Conservation (phyloP, 2,329 filamentous ascomycete species). For the Cyclaneusma minus region DNA sequence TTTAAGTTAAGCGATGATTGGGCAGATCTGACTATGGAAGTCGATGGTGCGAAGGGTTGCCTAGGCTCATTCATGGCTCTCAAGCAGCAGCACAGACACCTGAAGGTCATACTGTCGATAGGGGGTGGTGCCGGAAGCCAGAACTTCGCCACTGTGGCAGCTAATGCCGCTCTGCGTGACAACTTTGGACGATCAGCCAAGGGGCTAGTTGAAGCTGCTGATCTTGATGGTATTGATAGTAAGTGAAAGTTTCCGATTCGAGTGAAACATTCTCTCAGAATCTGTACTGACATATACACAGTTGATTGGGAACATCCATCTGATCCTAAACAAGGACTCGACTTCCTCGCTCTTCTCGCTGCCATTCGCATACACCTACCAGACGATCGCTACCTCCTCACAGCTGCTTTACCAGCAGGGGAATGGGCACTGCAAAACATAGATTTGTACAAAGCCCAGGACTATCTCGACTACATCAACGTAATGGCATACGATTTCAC, state of each 20-base stretch:
- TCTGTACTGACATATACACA: slow-evolving; percentile 19
- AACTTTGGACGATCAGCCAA: slow-evolving; percentile 56
- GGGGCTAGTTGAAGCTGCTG: slow-evolving; percentile 53
- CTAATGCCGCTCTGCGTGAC: slow-evolving; percentile 41
- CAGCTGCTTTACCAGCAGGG: slow-evolving; percentile 55
- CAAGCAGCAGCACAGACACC: slow-evolving; percentile 52
- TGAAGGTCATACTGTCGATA: slow-evolving; percentile 65
- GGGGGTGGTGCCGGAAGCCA: slow-evolving; percentile 52
- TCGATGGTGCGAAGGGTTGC: slow-evolving; percentile 57
- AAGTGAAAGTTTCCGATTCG: slow-evolving; percentile 15
- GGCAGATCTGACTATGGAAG: slow-evolving; percentile 57
- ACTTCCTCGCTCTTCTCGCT: slow-evolving; percentile 56
- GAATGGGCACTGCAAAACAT: slow-evolving; percentile 53
- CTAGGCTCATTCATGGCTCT: slow-evolving; percentile 58
- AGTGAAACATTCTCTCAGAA: not conserved
- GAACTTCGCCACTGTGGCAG: slow-evolving; percentile 52
- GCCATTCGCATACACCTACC: slow-evolving; percentile 52
- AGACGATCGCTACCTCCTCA: slow-evolving; percentile 51
- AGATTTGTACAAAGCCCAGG: slow-evolving; percentile 43
- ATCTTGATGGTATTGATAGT: slow-evolving; percentile 66
- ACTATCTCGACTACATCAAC: slow-evolving; percentile 61
- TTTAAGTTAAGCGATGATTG: slow-evolving; percentile 61
- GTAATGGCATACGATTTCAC: slow-evolving; percentile 71
- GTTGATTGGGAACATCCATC: slow-evolving; percentile 72
- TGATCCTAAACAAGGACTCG: slow-evolving; percentile 46